Conservation (phyloP, 176 grass and related monocot species). For the Poa annua region DNA sequence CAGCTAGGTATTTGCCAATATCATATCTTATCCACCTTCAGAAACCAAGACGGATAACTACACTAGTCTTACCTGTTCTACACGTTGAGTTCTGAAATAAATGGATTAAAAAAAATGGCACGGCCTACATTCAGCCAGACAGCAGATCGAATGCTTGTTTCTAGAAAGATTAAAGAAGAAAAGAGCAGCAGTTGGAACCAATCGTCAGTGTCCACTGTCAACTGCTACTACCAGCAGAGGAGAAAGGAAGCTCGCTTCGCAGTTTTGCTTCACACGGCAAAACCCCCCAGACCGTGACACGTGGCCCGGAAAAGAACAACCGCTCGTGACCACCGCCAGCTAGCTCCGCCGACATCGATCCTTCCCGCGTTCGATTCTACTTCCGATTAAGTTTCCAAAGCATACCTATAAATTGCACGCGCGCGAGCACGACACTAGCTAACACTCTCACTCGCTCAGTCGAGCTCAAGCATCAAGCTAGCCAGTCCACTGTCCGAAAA, state of each 20-base stretch:
- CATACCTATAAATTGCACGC: slow-evolving; percentile 16
- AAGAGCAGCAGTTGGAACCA: not conserved
- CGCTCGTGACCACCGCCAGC: not conserved
- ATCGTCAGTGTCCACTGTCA: not conserved
- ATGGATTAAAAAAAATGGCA: not conserved
- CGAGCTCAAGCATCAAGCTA: slow-evolving; percentile 19
- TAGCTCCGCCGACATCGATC: not conserved
- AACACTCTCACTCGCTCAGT: slow-evolving; percentile 15
- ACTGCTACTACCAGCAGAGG: slow-evolving; percentile 3
- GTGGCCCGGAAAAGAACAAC: not conserved
- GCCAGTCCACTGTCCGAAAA: not conserved
- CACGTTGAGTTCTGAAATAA: too few species aligned
- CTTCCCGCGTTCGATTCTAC: not conserved
- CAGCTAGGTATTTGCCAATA: too few species aligned
- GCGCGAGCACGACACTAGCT: slow-evolving; percentile 6
- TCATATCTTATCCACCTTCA: not conserved
- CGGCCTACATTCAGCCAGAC: too few species aligned
- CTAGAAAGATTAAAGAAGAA: not conserved
- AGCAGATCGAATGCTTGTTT: not conserved
- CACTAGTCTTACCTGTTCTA: too few species aligned
- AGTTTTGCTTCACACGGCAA: not conserved
- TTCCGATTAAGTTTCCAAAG: not conserved
- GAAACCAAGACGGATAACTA: not conserved
- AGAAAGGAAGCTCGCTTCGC: not conserved
- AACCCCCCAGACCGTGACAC: not conserved